Conservation (phyloP, 2,329 filamentous ascomycete genomes). For the Colletotrichum tabaci region DNA sequence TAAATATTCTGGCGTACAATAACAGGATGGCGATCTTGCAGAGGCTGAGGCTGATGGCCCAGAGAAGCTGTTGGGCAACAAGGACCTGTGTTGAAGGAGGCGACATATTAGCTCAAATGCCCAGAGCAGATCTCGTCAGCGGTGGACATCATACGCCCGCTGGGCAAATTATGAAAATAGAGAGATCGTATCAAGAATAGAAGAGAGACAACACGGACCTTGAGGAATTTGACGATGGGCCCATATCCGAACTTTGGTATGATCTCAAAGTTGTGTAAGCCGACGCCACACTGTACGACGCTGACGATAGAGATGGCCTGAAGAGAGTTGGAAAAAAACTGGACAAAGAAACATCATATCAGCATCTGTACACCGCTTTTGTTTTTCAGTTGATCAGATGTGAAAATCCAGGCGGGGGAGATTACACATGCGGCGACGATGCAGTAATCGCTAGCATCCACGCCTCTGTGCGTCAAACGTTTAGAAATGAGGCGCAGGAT, state of each 20-base stretch:
- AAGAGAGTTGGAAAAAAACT: slow-evolving; percentile 36
- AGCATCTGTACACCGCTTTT: too few species aligned
- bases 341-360: background rate
- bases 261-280: slow-evolving; percentile 29
- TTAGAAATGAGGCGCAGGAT: slow-evolving; percentile 29
- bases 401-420: too few species aligned
- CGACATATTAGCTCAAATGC: too few species aligned
- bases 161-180: too few species aligned
- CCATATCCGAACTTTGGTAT: slow-evolving; percentile 29
- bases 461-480: slow-evolving; percentile 26
- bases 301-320: slow-evolving; percentile 35
- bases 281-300: slow-evolving; percentile 35
- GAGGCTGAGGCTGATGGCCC: too few species aligned
- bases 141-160: too few species aligned
- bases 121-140: too few species aligned
- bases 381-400: too few species aligned
- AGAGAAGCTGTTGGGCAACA: too few species aligned
- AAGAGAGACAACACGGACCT: slow-evolving; percentile 11
- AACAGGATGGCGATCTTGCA: too few species aligned
- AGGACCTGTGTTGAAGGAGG: too few species aligned
- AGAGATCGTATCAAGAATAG: background rate
- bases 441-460: slow-evolving; percentile 35
- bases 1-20: slow-evolving; percentile 50
- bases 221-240: slow-evolving; percentile 36
- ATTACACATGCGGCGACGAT: slow-evolving; percentile 28